Evolutionary conservation across 257 asterid species (phyloP).

Genomic region (Lithospermum erythrorhizon): DNA sequence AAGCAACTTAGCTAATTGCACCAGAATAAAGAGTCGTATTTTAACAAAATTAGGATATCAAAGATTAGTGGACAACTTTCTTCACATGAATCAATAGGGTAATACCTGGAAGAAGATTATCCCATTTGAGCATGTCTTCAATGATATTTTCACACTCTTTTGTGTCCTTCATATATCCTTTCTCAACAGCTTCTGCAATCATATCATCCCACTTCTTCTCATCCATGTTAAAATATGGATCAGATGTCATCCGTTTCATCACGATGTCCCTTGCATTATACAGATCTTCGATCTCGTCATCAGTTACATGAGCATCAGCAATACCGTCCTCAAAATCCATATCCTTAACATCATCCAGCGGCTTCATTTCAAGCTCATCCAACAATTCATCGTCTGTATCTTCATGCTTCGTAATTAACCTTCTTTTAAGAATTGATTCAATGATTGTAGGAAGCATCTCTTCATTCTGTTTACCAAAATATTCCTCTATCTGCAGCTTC

Average conservation of each 20-base stretch:
- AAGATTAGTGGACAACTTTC: too few relatives aligned
- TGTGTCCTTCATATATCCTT: constrained; percentile 55
- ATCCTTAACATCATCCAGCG: constrained; percentile 43
- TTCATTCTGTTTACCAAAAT: constrained; percentile 41
- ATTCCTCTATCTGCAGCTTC: constrained; percentile 47
- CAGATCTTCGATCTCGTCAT: constrained; percentile 66
- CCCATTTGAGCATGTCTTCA: constrained; percentile 86
- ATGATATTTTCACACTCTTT: constrained; percentile 66
- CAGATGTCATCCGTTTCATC: constrained; percentile 31
- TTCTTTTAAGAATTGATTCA: constrained; percentile 46
- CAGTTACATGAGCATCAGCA: constrained; percentile 45
- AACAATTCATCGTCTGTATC: constrained; percentile 59
- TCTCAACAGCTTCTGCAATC: constrained; percentile 52
- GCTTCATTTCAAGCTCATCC: constrained; percentile 41
- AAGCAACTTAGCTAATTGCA: not conserved
- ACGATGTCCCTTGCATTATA: constrained; percentile 47
- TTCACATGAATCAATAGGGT: not conserved
- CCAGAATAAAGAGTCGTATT: not conserved
- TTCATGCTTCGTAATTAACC: constrained; percentile 42
- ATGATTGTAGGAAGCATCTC: constrained; percentile 50
- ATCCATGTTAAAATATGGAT: constrained; percentile 54
- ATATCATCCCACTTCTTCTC: constrained; percentile 74
- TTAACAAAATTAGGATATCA: too few relatives aligned
- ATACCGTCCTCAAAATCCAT: constrained; percentile 56
- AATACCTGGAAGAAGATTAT: constrained; percentile 80